Conservation (phyloP, 305 asterid species). For the Andrographis paniculata region DNA sequence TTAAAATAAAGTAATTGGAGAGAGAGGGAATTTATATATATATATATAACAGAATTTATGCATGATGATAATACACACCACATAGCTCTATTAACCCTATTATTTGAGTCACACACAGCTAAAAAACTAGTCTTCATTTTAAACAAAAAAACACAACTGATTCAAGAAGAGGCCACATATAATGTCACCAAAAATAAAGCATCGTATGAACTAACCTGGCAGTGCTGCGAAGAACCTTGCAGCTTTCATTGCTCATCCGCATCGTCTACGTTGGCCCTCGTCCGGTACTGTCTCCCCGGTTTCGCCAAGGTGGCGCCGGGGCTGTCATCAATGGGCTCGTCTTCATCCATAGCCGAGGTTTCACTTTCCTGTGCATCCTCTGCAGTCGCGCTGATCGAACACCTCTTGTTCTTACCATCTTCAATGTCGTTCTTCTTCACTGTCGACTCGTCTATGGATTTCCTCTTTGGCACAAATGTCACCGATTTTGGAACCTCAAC, state of each 20-base stretch:
- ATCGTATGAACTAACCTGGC: too few relatives aligned
- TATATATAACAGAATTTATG: too few relatives aligned
- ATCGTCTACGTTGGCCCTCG: constrained; percentile 24
- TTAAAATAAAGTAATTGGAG: too few relatives aligned
- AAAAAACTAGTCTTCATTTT: too few relatives aligned
- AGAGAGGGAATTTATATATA: too few relatives aligned
- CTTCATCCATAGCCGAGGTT: constrained; percentile 58
- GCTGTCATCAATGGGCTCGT: constrained; percentile 23
- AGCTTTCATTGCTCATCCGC: neutral
- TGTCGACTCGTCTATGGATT: constrained; percentile 18
- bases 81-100: too few relatives aligned
- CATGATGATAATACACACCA: too few relatives aligned
- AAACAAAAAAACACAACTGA: too few relatives aligned
- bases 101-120: too few relatives aligned
- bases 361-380: constrained; percentile 32
- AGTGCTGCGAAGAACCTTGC: too few relatives aligned
- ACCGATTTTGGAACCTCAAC: constrained; percentile 33
- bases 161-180: too few relatives aligned
- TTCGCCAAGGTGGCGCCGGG: constrained; percentile 18
- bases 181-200: too few relatives aligned
- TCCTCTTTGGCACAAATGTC: constrained; percentile 49
- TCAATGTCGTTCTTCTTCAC: constrained; percentile 17
- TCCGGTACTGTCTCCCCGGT: constrained; percentile 51
- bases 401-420: constrained; percentile 28
- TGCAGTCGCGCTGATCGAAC: constrained; percentile 38